phyloP scores from a whole-genome alignment of 345 rosid species.

The Dipteronia dyeriana region DNA sequence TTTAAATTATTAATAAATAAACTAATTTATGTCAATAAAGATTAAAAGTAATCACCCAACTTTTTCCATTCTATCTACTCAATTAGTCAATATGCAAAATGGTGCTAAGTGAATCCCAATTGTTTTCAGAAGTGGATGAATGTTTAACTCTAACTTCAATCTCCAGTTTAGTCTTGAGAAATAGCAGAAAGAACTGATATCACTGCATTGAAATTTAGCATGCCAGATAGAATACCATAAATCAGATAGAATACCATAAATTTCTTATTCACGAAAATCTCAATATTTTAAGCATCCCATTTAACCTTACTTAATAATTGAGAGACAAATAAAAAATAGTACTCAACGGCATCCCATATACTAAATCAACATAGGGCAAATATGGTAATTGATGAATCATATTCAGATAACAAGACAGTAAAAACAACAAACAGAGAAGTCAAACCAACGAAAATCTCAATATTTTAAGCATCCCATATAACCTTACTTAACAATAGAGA shows the following conservation, averaged over 20 bases:
- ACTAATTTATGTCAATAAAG: not conserved
- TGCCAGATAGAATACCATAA: not conserved
- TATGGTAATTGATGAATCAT: not conserved
- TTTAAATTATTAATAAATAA: not conserved
- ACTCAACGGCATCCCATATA: not conserved
- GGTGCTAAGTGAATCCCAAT: not conserved
- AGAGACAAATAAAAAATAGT: not conserved
- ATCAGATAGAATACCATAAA: not conserved
- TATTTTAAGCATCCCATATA: not conserved
- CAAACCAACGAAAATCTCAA: conserved; percentile 3
- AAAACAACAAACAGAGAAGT: conserved; percentile 9
- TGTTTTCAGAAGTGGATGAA: not conserved
- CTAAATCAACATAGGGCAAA: not conserved
- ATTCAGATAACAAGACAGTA: not conserved
- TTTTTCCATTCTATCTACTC: not conserved
- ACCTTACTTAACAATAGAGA: not conserved
- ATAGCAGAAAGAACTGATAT: not conserved
- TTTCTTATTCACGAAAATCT: not conserved
- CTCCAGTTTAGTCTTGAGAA: not conserved
- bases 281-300: not conserved
- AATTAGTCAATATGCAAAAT: not conserved
- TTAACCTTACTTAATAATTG: not conserved
- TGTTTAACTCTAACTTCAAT: not conserved
- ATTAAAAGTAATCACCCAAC: not conserved
- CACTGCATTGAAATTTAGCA: too few relatives aligned